Conservation (phyloP, 2,329 filamentous ascomycete species). For the Fusarium miscanthi region DNA sequence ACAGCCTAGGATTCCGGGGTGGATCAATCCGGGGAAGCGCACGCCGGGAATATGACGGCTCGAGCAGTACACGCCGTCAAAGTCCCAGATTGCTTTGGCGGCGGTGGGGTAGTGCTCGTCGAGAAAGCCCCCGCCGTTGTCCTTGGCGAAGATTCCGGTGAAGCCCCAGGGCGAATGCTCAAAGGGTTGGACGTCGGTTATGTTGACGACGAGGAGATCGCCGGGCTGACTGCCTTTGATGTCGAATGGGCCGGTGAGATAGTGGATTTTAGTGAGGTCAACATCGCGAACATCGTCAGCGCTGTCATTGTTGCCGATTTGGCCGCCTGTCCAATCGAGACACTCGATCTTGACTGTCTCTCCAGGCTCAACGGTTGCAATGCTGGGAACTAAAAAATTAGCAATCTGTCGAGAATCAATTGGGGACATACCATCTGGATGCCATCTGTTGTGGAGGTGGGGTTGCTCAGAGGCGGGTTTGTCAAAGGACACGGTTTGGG, state of each 20-base stretch:
- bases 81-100: conserved; percentile 70
- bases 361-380: conserved; percentile 78
- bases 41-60: conserved; percentile 89
- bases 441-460: conserved; percentile 78
- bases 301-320: conserved; percentile 88
- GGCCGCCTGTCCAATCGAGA: conserved; percentile 84
- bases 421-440: conserved; percentile 78
- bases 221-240: conserved; percentile 86
- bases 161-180: conserved; percentile 91
- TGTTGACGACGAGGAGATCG: conserved; percentile 87
- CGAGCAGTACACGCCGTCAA: conserved; percentile 74
- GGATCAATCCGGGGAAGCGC: conserved; percentile 88
- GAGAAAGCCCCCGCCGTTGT: conserved; percentile 89
- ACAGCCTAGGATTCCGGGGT: conserved; percentile 91
- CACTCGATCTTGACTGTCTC: conserved; percentile 96
- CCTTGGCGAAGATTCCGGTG: conserved; percentile 81
- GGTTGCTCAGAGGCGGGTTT: conserved; percentile 43
- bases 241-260: conserved; percentile 89
- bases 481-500: conserved; percentile 43
- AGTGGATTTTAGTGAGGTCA: conserved; percentile 86
- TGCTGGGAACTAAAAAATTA: conserved; percentile 72
- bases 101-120: conserved; percentile 88
- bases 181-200: conserved; percentile 92
- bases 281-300: conserved; percentile 90
- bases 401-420: not conserved